Base-by-base conservation (phyloP, 305 asterid genomes). In the Nicotiana rustica region DNA sequence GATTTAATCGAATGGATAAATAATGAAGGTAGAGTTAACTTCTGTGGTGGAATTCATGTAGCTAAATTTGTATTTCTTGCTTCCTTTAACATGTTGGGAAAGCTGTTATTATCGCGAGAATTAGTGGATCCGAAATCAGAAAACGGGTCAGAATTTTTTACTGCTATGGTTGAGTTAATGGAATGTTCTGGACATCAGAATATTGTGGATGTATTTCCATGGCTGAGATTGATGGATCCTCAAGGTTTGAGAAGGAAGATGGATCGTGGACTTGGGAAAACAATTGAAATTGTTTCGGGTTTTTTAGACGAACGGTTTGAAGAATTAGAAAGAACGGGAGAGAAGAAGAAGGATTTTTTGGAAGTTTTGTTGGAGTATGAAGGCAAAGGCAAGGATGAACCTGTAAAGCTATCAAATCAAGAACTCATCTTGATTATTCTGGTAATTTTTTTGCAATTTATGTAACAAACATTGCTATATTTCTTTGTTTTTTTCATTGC, bases 141-240 rank as follows among this genome's bases (percentile, higher is more conserved):
- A 9, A 86, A 84, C 35, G 95, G 90, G 3, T 85, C 92, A 1
- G 92, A 88, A 18, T 92, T 92, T 59, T 90, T 90, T 25, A 52
- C 64, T 2, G 89, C 92, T 12, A 92, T 92, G 94, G 65, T 84
- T 52, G 87, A 83, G 79, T 25, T 92, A 60, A 89, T 88, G 92
- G 90, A 87, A 84, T 90, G 89, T 88, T 85, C 91, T 55, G 95
- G 95, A 9, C 84, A 81, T 12, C 95, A 92, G 10, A 92, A 92
- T 36, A 36, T 92, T 5, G 91, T 55, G 0, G 94, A 92, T 36
- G 79, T 92, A 69, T 90, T 92, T 69, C 92, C 95, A 0, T 88
- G 89, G 83, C 77, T 92, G 85, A 86, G 67, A 21, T 62, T 91
- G 88, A 33, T 89, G 0, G 96, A 92, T 82, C 93, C 92, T 9